Conservation (phyloP, 805 yeast species). For the Ogataea polymorpha region DNA sequence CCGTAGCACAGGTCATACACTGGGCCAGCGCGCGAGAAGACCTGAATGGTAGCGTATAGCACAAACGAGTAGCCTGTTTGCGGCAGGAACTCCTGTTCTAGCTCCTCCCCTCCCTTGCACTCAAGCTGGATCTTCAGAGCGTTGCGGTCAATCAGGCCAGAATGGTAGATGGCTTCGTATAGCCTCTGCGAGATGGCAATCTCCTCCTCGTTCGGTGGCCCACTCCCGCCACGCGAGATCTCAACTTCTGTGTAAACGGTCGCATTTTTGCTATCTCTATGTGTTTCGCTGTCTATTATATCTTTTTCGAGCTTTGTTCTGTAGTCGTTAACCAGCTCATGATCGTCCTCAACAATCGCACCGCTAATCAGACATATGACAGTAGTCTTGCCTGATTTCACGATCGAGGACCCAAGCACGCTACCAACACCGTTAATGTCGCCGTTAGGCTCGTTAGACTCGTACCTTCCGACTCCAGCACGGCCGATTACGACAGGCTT, state of each 20-base stretch:
- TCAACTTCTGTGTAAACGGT: constrained; percentile 72
- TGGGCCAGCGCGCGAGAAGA: constrained; percentile 81
- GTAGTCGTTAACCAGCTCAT: constrained; percentile 41
- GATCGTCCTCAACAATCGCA: constrained; percentile 57
- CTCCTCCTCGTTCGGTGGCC: constrained; percentile 86
- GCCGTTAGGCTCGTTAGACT: constrained; percentile 15
- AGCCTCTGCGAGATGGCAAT: constrained; percentile 67
- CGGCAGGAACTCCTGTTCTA: constrained; percentile 27
- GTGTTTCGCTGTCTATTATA: constrained; percentile 24
- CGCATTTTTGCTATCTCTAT: constrained; percentile 30
- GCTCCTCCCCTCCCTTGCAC: constrained; percentile 35
- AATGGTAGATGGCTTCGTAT: constrained; percentile 56
- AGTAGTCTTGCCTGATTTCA: constrained; percentile 68
- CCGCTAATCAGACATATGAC: constrained; percentile 71
- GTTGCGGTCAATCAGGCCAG: constrained; percentile 48
- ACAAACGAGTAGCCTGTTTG: constrained; percentile 52
- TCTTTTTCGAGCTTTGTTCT: constrained; percentile 38
- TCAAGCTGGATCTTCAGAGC: constrained; percentile 56
- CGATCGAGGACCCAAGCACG: constrained; percentile 64
- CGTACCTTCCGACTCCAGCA: constrained; percentile 38
- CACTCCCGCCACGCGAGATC: constrained; percentile 67
- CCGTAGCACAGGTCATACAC: constrained; percentile 73
- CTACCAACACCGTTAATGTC: constrained; percentile 18
- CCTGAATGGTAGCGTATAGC: constrained; percentile 68
- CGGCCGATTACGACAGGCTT: constrained; percentile 46